Percentiles rank a stretch among this genome's conserved stretches.
phyloP scores from a whole-genome alignment of 768 basidiomycete species.

The Lyophyllum semitale region DNA sequence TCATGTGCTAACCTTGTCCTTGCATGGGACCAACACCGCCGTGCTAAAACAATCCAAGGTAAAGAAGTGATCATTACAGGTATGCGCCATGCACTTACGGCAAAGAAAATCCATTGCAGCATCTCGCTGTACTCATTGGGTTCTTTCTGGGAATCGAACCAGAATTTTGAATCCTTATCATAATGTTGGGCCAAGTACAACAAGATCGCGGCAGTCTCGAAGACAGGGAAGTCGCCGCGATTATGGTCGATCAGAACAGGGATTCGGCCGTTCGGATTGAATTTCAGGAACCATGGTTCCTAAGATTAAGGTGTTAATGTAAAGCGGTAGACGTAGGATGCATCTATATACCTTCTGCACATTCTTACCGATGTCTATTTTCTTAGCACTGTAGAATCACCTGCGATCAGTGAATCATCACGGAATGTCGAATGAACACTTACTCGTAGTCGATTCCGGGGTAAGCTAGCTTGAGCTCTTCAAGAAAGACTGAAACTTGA shows the following conservation, averaged over 20 bases:
- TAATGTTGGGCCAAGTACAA: slow-evolving; percentile 80
- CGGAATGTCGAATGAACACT: slow-evolving; percentile 9
- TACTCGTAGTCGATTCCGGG: slow-evolving; percentile 47
- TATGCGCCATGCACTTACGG: slow-evolving; percentile 36
- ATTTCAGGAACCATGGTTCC: slow-evolving; percentile 71
- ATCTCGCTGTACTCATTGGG: slow-evolving; percentile 69
- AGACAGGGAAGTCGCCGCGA: slow-evolving; percentile 64
- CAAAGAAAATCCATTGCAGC: slow-evolving; percentile 88
- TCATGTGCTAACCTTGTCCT: slow-evolving; percentile 49
- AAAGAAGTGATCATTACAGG: background rate
- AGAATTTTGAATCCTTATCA: slow-evolving; percentile 74
- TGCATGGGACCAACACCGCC: slow-evolving; percentile 88
- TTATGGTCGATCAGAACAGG: slow-evolving; percentile 65
- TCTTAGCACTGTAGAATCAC: slow-evolving; percentile 39
- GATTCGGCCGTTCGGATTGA: slow-evolving; percentile 77
- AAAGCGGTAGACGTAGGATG: too few relatives aligned
- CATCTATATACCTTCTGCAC: slow-evolving; percentile 66
- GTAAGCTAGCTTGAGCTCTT: slow-evolving; percentile 63
- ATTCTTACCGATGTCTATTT: slow-evolving; percentile 61
- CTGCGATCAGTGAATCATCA: background rate
- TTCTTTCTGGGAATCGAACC: slow-evolving; percentile 54
- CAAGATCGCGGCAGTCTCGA: slow-evolving; percentile 82
- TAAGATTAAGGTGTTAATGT: slow-evolving; percentile 11
- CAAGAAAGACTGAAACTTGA: slow-evolving; percentile 53
- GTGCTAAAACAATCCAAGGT: slow-evolving; percentile 45